These are phyloP conservation scores for Solanum hybrid DNA, from an alignment of 305 asterid species.

Conservation along the genomic window DNA sequence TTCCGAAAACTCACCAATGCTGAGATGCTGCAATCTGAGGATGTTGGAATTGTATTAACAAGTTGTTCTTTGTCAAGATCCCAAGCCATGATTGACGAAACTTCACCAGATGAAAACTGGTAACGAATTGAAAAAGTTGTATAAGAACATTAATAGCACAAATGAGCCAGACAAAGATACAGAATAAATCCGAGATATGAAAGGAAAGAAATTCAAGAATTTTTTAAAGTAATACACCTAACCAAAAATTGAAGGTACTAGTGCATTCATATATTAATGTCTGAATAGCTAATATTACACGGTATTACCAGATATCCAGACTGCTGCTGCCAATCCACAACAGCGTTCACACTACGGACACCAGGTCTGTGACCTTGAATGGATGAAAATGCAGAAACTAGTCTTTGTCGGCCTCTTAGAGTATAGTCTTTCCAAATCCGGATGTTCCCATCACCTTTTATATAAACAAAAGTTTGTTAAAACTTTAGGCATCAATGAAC, in stretches of 20 bases:
- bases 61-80: conserved; percentile 98
- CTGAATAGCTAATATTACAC: conserved; percentile 1
- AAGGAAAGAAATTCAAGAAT: not conserved
- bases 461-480: conserved; percentile 9
- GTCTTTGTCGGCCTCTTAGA: conserved; percentile 62
- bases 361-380: conserved; percentile 92
- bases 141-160: not conserved
- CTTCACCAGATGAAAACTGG: conserved; percentile 86
- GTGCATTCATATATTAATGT: not conserved
- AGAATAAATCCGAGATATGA: not conserved
- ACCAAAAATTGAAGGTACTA: not conserved
- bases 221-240: not conserved
- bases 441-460: conserved; percentile 81
- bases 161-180: not conserved
- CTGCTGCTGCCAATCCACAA: conserved; percentile 99
- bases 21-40: conserved; percentile 77
- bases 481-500: not conserved
- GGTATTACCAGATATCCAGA: conserved; percentile 80
- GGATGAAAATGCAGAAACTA: conserved; percentile 87
- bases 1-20: conserved; percentile 60
- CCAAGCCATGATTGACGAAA: conserved; percentile 93
- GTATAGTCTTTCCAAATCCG: conserved; percentile 93
- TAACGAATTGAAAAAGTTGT: conserved; percentile 11
- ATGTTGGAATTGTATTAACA: conserved; percentile 60
- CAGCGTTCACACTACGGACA: conserved; percentile 81